Conservation (phyloP, 2,329 filamentous ascomycete species). For the Monilinia laxa region DNA sequence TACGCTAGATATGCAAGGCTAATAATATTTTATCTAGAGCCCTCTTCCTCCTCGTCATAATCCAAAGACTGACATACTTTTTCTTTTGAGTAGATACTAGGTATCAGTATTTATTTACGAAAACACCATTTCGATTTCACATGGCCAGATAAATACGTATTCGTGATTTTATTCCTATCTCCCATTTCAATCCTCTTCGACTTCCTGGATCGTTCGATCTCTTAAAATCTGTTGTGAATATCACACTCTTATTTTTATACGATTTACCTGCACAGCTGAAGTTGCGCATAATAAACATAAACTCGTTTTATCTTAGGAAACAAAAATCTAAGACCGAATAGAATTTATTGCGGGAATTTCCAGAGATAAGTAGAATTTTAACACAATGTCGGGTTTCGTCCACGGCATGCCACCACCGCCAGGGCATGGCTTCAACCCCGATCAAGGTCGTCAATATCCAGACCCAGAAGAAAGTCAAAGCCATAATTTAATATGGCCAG, state of each 20-base stretch:
- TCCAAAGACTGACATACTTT: neutral
- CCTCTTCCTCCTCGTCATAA: neutral
- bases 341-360: neutral
- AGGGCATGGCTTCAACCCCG: neutral
- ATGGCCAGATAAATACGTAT: neutral
- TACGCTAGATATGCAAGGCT: constrained; percentile 15
- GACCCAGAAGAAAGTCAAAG: constrained; percentile 27
- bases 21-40: neutral
- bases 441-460: constrained; percentile 24
- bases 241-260: neutral
- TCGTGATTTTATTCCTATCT: neutral
- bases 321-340: neutral
- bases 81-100: neutral
- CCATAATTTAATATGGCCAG: constrained; percentile 18
- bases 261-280: neutral
- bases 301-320: neutral
- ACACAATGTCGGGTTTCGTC: neutral
- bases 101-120: neutral
- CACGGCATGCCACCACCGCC: neutral
- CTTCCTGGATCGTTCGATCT: neutral
- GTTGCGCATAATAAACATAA: neutral
- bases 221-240: neutral
- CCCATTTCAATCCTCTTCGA: neutral
- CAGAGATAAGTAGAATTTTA: too few species aligned
- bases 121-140: neutral